These are phyloP conservation scores for Diplodia mutila DNA, from an alignment of 2,329 filamentous ascomycete genomes.

Conservation along the genomic window DNA sequence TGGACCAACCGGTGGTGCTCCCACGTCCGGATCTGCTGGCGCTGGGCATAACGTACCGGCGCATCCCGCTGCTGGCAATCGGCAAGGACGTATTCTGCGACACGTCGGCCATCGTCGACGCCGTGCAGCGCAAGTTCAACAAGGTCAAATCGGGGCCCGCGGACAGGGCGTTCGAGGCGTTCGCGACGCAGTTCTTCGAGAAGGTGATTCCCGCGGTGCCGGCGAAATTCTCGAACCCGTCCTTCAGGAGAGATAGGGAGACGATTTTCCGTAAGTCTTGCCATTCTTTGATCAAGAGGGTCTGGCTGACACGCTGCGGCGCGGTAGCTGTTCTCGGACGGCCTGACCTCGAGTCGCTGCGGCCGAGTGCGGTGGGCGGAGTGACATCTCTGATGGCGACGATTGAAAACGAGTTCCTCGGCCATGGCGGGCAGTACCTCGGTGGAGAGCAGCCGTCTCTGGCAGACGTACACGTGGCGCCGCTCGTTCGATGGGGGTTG, in stretches of 20 bases:
- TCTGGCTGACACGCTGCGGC: neutral
- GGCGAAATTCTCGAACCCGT: neutral
- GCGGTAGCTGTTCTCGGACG: neutral
- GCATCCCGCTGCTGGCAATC: slow-evolving; percentile 24
- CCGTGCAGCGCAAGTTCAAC: neutral
- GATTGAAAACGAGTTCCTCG: slow-evolving; percentile 5
- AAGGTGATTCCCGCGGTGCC: neutral
- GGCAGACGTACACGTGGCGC: slow-evolving; percentile 22
- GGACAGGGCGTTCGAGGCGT: slow-evolving; percentile 25
- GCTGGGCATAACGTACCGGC: slow-evolving; percentile 25
- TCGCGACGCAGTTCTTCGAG: slow-evolving; percentile 1
- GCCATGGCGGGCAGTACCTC: neutral
- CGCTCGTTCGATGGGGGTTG: slow-evolving; percentile 21
- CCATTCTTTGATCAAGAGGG: neutral
- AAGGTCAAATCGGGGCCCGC: slow-evolving; percentile 30
- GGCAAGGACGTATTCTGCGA: slow-evolving; percentile 26
- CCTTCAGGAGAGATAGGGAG: neutral
- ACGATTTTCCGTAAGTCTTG: slow-evolving; percentile 14
- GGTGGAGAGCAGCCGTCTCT: neutral
- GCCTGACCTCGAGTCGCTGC: neutral
- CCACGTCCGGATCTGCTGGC: slow-evolving; percentile 37
- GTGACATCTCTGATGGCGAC: neutral
- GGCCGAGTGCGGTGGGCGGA: slow-evolving; percentile 5
- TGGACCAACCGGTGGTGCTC: slow-evolving; percentile 34
- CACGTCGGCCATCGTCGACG: slow-evolving; percentile 4